Base-by-base conservation (phyloP, 2,329 filamentous ascomycete genomes). In the Diaporthe sp. region DNA sequence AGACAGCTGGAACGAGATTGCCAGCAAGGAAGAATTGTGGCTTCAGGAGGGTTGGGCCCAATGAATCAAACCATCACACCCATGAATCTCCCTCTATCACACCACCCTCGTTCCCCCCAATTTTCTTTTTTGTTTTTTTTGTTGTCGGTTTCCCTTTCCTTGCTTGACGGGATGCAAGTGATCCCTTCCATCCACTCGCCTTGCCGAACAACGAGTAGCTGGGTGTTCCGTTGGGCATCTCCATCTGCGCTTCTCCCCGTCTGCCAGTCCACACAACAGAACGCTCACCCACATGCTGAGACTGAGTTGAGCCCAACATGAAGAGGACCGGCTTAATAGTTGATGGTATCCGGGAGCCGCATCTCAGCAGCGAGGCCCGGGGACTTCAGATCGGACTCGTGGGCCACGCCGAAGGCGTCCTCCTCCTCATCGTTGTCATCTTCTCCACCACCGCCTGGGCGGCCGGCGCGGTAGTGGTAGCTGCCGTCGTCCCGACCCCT, bases 101-200 rank as follows among this genome's bases (percentile, higher is more conserved):
- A 42, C n/a, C 42, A n/a, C 46, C 15, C 9, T 42, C 2, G 4
- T n/a, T 17, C 15, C 22, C 42, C 4, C 9, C 9, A 28, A 79
- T 77, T 2, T 80, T 79, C 70, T 69, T 74, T 67, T 72, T 70
- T 76, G 71, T 68, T 37, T 44, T 44, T 37, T 13, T 39, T 15
- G 13, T 15, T 13, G 17, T 10, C 22, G 19, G 19, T 31, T 55
- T 15, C 13, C 15, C 44, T 10, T 19, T 13, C 28, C 9, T 22
- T 71, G 17, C 51, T 19, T 19, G 10, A 5, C 7, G 15, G 17
- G 13, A 44, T 22, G 25, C 37, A 7, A 44, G 28, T 15, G 6
- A 9, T 10, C 17, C 7, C 42, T 9, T 13, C 9, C 9, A 31
- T 34, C 22, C 42, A n/a, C 12, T 15, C 28, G 3, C n/a, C 42